Evolutionary conservation across 2,329 filamentous ascomycete genomes (phyloP), one percentile per base, ranked within the genome.

Genomic region (Thielaviopsis euricoi): DNA sequence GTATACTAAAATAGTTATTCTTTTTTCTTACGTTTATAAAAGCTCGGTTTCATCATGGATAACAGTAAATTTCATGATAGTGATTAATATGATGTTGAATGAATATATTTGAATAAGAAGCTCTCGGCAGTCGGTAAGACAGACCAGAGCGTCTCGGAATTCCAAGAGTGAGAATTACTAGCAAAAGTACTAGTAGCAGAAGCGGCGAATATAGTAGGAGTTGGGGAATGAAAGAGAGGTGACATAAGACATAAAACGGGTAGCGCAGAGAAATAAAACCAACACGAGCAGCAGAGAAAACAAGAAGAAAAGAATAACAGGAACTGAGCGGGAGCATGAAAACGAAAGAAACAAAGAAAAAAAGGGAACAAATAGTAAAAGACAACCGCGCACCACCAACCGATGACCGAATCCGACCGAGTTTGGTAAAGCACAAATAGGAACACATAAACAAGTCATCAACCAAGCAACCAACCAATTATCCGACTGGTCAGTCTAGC

Each of bases 401-500:
- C 21, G 17, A 46, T 46, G n/a, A 48, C 37, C 37, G 15, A 43
- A 15, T 43, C 37, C 37, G 13, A 48, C n/a, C 43, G 43, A 48
- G n/a, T 48, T 9, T 48, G 43, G 43, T 21, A 48, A 48, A 48
- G 43, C 43, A 48, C 43, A 48, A 21, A 48, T 17, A 26, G 23
- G 7, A 49, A 59, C 52, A 46, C 25, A 43, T 53, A 57, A 53
- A 33, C 22, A 60, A 52, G 21, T 58, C 10, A 7, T 29, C 21
- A 56, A 53, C 57, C 43, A 56, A 53, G 19, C 23, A 37, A 10
- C 25, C 1, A 29, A 48, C 52, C 25, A 40, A 23, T 29, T 29
- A 37, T 52, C 60, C 7, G 29, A 6, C 29, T 10, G 33, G 50
- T 58, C 62, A 46, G 43, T 54, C 68, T 57, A 97, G 73, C 91